Evolutionary conservation across 345 rosid genomes (phyloP).

Genomic region (Salix suchowensis): DNA sequence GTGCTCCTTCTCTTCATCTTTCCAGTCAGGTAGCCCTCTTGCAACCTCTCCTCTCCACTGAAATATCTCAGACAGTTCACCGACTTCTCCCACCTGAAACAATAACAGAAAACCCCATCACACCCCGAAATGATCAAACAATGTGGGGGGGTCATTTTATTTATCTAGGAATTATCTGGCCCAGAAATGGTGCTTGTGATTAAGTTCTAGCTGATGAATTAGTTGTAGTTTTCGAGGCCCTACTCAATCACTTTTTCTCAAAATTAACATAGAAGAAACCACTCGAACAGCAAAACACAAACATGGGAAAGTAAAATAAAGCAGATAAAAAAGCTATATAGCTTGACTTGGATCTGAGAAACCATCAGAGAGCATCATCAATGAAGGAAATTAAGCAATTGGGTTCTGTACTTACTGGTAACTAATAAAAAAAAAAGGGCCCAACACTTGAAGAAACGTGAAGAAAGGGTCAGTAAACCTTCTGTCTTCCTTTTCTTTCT

Average conservation of each 20-base stretch:
- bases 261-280: not conserved
- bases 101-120: not conserved
- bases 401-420: not conserved
- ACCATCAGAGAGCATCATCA: not conserved
- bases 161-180: not conserved
- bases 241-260: not conserved
- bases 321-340: not conserved
- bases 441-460: not conserved
- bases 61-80: slow-evolving; percentile 25
- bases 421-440: not conserved
- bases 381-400: not conserved
- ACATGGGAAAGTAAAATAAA: not conserved
- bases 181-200: not conserved
- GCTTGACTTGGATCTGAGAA: not conserved
- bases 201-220: not conserved
- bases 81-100: slow-evolving; percentile 41
- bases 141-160: not conserved
- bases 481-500: not conserved
- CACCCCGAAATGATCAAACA: not conserved
- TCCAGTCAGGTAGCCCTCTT: slow-evolving; percentile 39
- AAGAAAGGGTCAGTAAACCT: not conserved
- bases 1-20: slow-evolving; percentile 35
- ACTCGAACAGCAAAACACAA: not conserved
- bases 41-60: slow-evolving; percentile 48
- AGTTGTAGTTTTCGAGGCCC: not conserved